These are phyloP conservation scores for Trichosanthes truncata DNA, from an alignment of 306 rosid species.

Conservation along the genomic window DNA sequence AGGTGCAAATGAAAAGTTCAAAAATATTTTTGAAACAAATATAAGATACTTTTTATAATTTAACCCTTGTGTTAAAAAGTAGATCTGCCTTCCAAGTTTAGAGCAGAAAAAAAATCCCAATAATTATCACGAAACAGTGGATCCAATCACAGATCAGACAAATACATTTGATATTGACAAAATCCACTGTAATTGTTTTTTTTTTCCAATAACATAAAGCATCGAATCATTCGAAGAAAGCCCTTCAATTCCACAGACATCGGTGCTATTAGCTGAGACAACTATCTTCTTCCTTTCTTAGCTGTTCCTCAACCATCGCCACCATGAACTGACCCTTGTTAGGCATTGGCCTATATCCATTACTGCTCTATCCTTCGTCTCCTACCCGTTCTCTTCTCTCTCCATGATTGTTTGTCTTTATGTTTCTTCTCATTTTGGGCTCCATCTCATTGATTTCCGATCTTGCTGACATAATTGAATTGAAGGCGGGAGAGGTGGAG, in stretches of 20 bases:
- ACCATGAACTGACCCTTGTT: not conserved
- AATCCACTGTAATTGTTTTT: not conserved
- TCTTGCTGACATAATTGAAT: not conserved
- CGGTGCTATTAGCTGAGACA: not conserved
- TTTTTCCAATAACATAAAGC: not conserved
- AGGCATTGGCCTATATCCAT: not conserved
- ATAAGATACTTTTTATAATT: no score
- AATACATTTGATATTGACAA: not conserved
- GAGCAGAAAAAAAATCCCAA: not conserved
- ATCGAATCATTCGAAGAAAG: not conserved
- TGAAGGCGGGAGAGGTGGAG: not conserved
- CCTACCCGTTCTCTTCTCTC: not conserved
- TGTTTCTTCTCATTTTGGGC: not conserved
- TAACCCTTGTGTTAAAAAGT: no score
- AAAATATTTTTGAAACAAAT: no score
- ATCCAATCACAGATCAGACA: not conserved
- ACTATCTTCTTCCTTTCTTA: not conserved
- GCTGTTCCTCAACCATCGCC: not conserved
- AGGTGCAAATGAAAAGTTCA: no score
- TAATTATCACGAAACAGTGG: not conserved
- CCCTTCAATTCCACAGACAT: not conserved
- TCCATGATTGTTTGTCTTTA: not conserved
- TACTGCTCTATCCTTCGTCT: constrained; percentile 1
- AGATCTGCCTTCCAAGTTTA: no score
- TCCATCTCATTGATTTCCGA: not conserved